phyloP scores from a whole-genome alignment of 495 filamentous ascomycete species.

The Tetracladium marchalianum region DNA sequence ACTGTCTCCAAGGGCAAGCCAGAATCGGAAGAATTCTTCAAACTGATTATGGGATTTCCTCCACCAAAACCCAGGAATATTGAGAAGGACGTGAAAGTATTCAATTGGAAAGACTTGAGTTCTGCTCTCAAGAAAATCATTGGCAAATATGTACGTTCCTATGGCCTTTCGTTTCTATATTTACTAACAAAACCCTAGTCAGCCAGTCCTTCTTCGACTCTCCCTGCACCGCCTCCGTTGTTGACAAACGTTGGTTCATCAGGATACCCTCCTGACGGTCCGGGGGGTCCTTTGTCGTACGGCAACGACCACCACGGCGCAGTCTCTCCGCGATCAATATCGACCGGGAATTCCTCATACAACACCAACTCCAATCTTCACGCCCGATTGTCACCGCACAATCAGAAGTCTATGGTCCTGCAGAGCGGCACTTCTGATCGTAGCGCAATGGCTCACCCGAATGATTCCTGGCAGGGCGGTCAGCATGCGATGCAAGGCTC shows the following conservation, averaged over 20 bases:
- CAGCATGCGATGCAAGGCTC: not conserved
- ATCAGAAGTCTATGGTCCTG: conserved; percentile 9
- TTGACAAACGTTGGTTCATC: conserved; percentile 18
- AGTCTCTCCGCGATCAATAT: conserved; percentile 16
- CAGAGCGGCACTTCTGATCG: conserved; percentile 17
- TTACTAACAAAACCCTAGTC: conserved; percentile 16
- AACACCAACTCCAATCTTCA: conserved; percentile 9
- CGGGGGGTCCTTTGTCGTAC: conserved; percentile 13
- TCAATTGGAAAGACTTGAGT: conserved; percentile 79
- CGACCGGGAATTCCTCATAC: conserved; percentile 14
- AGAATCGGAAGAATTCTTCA: conserved; percentile 95
- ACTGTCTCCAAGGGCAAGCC: conserved; percentile 87
- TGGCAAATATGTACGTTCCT: conserved; percentile 81
- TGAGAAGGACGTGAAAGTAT: conserved; percentile 98
- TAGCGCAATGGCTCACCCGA: conserved; percentile 13
- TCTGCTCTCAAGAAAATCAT: conserved; percentile 93
- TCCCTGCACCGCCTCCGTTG: conserved; percentile 19
- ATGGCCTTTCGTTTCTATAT: not conserved
- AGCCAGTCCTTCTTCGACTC: conserved; percentile 21
- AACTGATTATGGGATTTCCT: conserved; percentile 96
- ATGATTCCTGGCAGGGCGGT: conserved; percentile 9
- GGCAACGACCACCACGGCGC: conserved; percentile 13
- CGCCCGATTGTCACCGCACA: conserved; percentile 16
- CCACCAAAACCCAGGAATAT: conserved; percentile 93
- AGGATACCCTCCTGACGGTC: conserved; percentile 14